Evolutionary conservation across 108 stramenopile genomes (phyloP).

Genomic region (Cyclotella baltica): DNA sequence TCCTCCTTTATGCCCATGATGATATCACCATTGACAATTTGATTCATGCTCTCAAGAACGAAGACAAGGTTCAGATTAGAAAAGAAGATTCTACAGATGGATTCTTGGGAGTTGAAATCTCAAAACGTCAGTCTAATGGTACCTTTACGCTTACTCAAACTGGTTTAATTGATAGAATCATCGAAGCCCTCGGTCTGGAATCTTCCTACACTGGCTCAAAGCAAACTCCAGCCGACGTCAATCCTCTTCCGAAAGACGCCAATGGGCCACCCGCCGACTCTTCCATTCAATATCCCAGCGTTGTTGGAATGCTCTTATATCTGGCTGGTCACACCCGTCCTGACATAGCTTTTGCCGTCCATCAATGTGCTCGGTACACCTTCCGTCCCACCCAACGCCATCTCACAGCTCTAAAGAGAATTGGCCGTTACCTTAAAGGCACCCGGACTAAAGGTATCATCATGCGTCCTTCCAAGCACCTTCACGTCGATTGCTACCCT

Average conservation of each 20-base stretch:
- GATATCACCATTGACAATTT: constrained; percentile 14
- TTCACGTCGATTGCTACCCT: no score
- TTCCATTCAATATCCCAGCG: background rate
- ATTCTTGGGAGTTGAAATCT: constrained; percentile 32
- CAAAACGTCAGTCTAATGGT: background rate
- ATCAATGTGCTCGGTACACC: no score
- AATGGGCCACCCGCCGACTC: background rate
- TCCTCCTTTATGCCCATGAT: constrained; percentile 4
- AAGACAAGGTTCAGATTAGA: constrained; percentile 11
- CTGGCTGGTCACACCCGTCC: constrained; percentile 1
- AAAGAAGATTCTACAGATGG: constrained; percentile 31
- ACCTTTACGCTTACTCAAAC: constrained; percentile 5
- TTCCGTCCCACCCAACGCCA: constrained; percentile 4
- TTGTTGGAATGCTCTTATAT: background rate
- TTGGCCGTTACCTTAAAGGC: constrained; percentile 1
- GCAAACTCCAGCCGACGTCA: constrained; percentile 4
- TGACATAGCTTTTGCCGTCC: constrained; percentile 2
- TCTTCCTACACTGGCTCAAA: background rate
- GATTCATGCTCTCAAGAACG: background rate
- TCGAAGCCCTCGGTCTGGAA: constrained; percentile 2
- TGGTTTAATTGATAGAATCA: background rate
- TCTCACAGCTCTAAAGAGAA: background rate
- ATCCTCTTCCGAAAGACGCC: background rate
- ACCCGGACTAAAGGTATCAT: background rate
- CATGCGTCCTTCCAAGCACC: background rate